Conservation (phyloP, 768 basidiomycete genomes). For the Astraeus odoratus region DNA sequence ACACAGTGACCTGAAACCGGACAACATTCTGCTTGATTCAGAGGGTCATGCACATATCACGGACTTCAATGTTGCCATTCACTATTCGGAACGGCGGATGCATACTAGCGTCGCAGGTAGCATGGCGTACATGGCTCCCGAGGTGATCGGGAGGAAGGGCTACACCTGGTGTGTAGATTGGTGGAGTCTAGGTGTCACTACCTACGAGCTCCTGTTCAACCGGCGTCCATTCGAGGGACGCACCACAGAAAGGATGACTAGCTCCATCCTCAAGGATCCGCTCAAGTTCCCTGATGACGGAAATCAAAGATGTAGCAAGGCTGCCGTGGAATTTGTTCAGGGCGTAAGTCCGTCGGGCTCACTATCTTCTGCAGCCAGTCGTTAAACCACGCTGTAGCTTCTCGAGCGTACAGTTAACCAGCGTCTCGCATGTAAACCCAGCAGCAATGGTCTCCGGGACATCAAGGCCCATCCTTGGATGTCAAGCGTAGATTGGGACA, state of each 20-base stretch:
- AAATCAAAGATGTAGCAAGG: constrained; percentile 50
- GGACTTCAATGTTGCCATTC: constrained; percentile 98
- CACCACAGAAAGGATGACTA: constrained; percentile 81
- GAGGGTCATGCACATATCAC: constrained; percentile 93
- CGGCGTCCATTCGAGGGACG: constrained; percentile 86
- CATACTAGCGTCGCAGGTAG: constrained; percentile 95
- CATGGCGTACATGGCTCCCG: constrained; percentile 99
- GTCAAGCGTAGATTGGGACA: constrained; percentile 70
- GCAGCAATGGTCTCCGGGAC: constrained; percentile 67
- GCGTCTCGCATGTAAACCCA: constrained; percentile 74
- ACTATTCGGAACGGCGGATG: constrained; percentile 83
- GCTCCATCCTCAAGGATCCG: constrained; percentile 76
- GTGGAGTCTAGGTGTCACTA: constrained; percentile 92
- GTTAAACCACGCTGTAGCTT: constrained; percentile 42
- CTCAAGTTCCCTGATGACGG: constrained; percentile 72
- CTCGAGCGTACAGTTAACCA: constrained; percentile 74
- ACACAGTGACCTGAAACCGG: constrained; percentile 88
- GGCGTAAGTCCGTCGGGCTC: constrained; percentile 42
- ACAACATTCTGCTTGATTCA: constrained; percentile 94
- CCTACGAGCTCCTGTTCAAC: constrained; percentile 83
- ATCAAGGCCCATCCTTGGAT: constrained; percentile 87
- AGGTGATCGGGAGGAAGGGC: constrained; percentile 86
- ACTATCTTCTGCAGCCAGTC: constrained; percentile 6
- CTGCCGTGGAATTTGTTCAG: constrained; percentile 59
- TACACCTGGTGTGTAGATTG: constrained; percentile 93